Conservation (phyloP, 2,329 filamentous ascomycete species). For the Nemania sp. region DNA sequence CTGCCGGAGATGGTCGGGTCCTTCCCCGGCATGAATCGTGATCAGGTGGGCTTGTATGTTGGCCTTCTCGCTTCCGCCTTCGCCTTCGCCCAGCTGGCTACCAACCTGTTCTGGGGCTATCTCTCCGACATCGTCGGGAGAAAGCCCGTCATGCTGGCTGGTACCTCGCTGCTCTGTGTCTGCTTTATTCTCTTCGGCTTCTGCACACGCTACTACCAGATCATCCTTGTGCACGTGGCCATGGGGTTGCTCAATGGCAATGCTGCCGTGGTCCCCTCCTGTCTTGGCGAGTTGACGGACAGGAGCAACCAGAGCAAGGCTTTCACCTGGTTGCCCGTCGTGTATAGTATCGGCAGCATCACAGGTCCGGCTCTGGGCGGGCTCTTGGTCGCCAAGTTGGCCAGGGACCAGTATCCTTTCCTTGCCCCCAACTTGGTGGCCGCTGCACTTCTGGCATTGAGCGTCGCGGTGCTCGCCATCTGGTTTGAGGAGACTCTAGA, state of each 20-base stretch:
- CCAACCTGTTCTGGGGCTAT: constrained; percentile 91
- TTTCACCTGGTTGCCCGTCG: constrained; percentile 91
- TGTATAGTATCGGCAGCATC: constrained; percentile 95
- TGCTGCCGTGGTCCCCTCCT: constrained; percentile 90
- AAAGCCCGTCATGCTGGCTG: constrained; percentile 80
- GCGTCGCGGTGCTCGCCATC: constrained; percentile 73
- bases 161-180: constrained; percentile 78
- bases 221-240: constrained; percentile 80
- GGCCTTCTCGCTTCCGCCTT: constrained; percentile 90
- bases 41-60: constrained; percentile 82
- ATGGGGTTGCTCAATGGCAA: constrained; percentile 97
- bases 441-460: constrained; percentile 71
- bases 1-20: constrained; percentile 87
- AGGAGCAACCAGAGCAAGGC: constrained; percentile 91
- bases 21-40: constrained; percentile 77
- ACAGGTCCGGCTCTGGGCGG: constrained; percentile 92
- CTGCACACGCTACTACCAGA: constrained; percentile 79
- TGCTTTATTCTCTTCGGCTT: constrained; percentile 90
- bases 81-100: constrained; percentile 87
- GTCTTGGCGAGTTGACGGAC: constrained; percentile 92
- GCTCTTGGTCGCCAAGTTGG: constrained; percentile 69
- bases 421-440: constrained; percentile 81
- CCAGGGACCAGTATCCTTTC: constrained; percentile 73
- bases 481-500: constrained; percentile 88
- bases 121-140: constrained; percentile 77